A percentile compares a stretch with the other conserved stretches of the same genome.
Conservation (phyloP, 1,139 yeast species). For the Pichia sorboxylosa region DNA sequence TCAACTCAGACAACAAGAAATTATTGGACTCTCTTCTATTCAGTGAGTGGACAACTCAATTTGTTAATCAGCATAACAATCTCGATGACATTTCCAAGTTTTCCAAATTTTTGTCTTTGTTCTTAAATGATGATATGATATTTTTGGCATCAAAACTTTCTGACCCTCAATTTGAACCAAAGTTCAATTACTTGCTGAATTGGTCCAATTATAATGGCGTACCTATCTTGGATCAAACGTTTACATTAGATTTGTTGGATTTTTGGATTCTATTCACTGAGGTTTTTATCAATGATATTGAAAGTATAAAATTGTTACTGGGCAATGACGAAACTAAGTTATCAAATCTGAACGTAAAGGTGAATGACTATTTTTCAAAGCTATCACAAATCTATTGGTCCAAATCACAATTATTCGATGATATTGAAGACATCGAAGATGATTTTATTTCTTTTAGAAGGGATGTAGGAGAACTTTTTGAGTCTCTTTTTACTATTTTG, state of each 20-base stretch:
- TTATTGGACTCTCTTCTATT: slow-evolving; percentile 28
- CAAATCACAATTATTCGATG: slow-evolving; percentile 34
- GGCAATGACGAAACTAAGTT: slow-evolving; percentile 21
- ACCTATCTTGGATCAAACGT: slow-evolving; percentile 56
- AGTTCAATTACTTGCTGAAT: slow-evolving; percentile 39
- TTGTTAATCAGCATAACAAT: slow-evolving; percentile 25
- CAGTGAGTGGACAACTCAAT: slow-evolving; percentile 32
- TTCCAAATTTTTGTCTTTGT: slow-evolving; percentile 40
- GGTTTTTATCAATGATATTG: slow-evolving; percentile 45
- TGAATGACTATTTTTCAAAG: slow-evolving; percentile 30
- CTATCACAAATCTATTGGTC: slow-evolving; percentile 52
- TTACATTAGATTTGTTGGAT: slow-evolving; percentile 56
- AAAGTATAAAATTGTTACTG: slow-evolving; percentile 26
- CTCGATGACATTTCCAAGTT: slow-evolving; percentile 32
- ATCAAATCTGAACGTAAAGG: slow-evolving; percentile 22
- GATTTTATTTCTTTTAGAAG: slow-evolving; percentile 60
- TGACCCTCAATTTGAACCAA: slow-evolving; percentile 28
- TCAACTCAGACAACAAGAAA: slow-evolving; percentile 23
- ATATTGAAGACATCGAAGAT: slow-evolving; percentile 22
- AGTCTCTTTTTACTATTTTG: slow-evolving; percentile 53
- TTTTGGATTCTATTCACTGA: slow-evolving; percentile 78
- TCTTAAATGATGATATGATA: slow-evolving; percentile 41
- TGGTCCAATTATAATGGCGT: slow-evolving; percentile 50
- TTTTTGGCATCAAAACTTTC: slow-evolving; percentile 36
- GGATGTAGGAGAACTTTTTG: slow-evolving; percentile 68